Evolutionary conservation across 805 yeast genomes (phyloP).

Genomic region (Nakazawaea populi): DNA sequence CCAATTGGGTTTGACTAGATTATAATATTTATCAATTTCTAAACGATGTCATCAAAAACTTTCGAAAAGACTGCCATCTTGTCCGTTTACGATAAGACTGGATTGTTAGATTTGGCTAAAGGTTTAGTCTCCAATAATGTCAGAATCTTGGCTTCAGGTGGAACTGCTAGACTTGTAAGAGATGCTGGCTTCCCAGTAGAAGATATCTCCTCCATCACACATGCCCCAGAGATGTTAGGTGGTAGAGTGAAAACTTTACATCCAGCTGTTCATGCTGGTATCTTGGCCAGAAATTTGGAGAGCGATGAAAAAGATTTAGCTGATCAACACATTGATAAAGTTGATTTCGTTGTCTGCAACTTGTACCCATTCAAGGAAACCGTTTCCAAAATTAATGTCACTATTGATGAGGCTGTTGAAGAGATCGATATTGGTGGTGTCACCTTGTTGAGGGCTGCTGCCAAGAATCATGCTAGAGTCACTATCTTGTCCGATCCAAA

Average conservation of each 20-base stretch:
- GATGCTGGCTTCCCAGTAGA: slow-evolving; percentile 98
- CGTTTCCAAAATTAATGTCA: slow-evolving; percentile 89
- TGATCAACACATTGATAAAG: slow-evolving; percentile 89
- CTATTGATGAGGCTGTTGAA: slow-evolving; percentile 96
- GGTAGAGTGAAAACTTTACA: slow-evolving; percentile 98
- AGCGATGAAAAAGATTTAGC: slow-evolving; percentile 84
- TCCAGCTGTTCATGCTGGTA: slow-evolving; percentile 98
- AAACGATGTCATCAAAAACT: slow-evolving; percentile 16
- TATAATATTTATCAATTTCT: background rate
- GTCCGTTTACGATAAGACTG: slow-evolving; percentile 97
- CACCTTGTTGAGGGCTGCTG: slow-evolving; percentile 95
- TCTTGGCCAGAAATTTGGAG: slow-evolving; percentile 88
- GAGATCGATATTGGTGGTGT: slow-evolving; percentile 99
- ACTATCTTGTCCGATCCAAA: slow-evolving; percentile 92
- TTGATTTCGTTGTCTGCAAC: slow-evolving; percentile 96
- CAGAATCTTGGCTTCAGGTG: slow-evolving; percentile 93
- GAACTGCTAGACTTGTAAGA: slow-evolving; percentile 89
- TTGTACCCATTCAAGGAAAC: slow-evolving; percentile 98
- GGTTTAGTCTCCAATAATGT: slow-evolving; percentile 87
- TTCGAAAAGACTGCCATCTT: slow-evolving; percentile 84
- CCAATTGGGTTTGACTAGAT: background rate
- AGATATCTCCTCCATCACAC: slow-evolving; percentile 91
- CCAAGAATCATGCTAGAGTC: slow-evolving; percentile 95
- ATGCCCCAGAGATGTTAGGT: slow-evolving; percentile 98
- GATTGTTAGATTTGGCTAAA: slow-evolving; percentile 91